Conservation (phyloP, 2,329 filamentous ascomycete genomes). For the Cladosporium sp. region DNA sequence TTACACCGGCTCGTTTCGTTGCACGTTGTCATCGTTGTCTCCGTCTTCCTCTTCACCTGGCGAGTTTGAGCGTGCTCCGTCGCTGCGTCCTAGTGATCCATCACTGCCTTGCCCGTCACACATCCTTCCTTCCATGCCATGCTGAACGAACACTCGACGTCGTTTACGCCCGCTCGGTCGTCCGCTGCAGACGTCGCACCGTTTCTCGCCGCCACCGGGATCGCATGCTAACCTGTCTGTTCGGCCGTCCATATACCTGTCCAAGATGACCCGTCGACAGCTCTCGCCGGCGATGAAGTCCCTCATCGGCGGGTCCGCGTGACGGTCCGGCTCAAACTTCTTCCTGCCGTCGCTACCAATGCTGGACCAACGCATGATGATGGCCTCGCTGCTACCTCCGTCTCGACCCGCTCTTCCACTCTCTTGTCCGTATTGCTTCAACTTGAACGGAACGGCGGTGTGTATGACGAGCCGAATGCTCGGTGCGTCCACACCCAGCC, state of each 20-base stretch:
- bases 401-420: constrained; percentile 9
- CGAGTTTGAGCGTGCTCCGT: too few relatives aligned
- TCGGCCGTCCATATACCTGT: constrained; percentile 9
- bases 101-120: too few relatives aligned
- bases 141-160: too few relatives aligned
- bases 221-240: not conserved
- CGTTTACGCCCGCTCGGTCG: too few relatives aligned
- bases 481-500: constrained; percentile 7
- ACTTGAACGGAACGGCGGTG: not conserved
- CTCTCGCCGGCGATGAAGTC: not conserved
- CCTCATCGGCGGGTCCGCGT: constrained; percentile 2
- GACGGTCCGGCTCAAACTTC: not conserved
- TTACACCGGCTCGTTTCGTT: too few relatives aligned
- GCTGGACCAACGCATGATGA: not conserved
- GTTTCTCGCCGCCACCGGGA: not conserved
- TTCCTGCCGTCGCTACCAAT: not conserved
- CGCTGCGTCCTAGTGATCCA: too few relatives aligned
- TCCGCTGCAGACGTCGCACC: constrained; percentile 6
- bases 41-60: too few relatives aligned
- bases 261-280: not conserved
- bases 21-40: too few relatives aligned
- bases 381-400: not conserved
- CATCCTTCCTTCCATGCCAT: too few relatives aligned
- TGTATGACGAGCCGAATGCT: constrained; percentile 6
- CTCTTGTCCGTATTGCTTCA: constrained; percentile 5